Evolutionary conservation across 106 monocot genomes (phyloP).

Genomic region (Platanthera zijinensis): DNA sequence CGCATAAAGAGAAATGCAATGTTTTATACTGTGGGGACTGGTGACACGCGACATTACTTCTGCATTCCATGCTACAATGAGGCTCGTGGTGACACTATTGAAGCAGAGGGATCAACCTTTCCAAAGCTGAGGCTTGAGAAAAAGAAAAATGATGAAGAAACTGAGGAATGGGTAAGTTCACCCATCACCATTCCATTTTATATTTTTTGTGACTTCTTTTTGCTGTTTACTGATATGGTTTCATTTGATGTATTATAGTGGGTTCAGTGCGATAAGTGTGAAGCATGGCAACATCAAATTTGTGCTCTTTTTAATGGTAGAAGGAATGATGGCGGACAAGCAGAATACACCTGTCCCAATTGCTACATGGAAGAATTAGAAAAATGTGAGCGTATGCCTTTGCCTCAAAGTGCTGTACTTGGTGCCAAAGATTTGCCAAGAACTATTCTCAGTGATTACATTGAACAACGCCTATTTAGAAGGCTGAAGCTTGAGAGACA

Average conservation of each 20-base stretch:
- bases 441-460: slow-evolving; percentile 84
- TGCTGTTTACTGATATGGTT: neutral
- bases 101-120: slow-evolving; percentile 53
- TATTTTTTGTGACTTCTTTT: neutral
- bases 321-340: slow-evolving; percentile 95
- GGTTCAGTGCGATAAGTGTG: slow-evolving; percentile 99
- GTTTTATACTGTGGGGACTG: slow-evolving; percentile 77
- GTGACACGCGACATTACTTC: slow-evolving; percentile 74
- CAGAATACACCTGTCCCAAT: slow-evolving; percentile 96
- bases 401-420: slow-evolving; percentile 93
- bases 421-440: slow-evolving; percentile 96
- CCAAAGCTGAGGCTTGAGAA: slow-evolving; percentile 77
- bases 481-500: slow-evolving; percentile 70
- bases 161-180: slow-evolving; percentile 81
- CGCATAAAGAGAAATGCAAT: slow-evolving; percentile 93
- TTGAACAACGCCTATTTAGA: slow-evolving; percentile 73
- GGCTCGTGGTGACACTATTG: slow-evolving; percentile 77
- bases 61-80: slow-evolving; percentile 91
- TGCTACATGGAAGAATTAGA: slow-evolving; percentile 85
- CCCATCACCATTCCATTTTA: neutral
- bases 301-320: slow-evolving; percentile 97
- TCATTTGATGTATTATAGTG: slow-evolving; percentile 42
- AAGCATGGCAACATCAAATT: slow-evolving; percentile 99
- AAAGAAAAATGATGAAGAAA: slow-evolving; percentile 92
- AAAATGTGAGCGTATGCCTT: slow-evolving; percentile 78